Conservation (phyloP, 257 asterid genomes). For the Coffea canephora region DNA sequence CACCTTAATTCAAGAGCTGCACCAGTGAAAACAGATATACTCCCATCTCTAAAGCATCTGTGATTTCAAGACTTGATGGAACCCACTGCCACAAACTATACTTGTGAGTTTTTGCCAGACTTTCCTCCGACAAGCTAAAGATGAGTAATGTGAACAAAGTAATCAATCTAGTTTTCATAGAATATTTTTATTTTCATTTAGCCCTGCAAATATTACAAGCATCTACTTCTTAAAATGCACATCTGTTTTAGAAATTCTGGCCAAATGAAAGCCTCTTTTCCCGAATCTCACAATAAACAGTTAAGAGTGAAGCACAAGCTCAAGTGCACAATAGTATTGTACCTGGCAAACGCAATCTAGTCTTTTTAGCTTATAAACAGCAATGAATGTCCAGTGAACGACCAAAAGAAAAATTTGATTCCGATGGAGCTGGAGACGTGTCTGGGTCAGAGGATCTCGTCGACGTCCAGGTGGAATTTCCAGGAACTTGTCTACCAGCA, state of each 20-base stretch:
- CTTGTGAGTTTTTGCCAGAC: constrained; percentile 2
- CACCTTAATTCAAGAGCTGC: constrained; percentile 48
- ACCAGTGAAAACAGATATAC: constrained; percentile 39
- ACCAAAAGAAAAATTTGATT: constrained; percentile 57
- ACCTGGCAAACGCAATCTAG: constrained; percentile 64
- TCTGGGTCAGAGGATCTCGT: constrained; percentile 40
- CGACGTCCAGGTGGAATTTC: constrained; percentile 40
- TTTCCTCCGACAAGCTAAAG: neutral
- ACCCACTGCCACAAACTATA: constrained; percentile 48
- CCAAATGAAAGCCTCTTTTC: neutral
- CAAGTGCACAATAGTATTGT: neutral
- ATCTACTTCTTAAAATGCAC: neutral
- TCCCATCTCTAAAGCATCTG: constrained; percentile 64
- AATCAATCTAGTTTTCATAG: neutral
- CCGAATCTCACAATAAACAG: neutral
- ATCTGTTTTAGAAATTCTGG: too few species aligned
- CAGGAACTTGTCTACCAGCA: constrained; percentile 40
- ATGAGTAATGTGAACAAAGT: too few species aligned
- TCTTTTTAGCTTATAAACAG: constrained; percentile 49
- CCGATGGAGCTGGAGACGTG: constrained; percentile 61
- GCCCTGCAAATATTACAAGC: too few species aligned
- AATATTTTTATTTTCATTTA: too few species aligned
- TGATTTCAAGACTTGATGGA: constrained; percentile 38
- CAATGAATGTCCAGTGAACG: constrained; percentile 55
- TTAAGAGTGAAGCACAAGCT: neutral